Evolutionary conservation across 2,329 filamentous ascomycete species (phyloP).

Genomic region (Cucurbitaria berberidis): DNA sequence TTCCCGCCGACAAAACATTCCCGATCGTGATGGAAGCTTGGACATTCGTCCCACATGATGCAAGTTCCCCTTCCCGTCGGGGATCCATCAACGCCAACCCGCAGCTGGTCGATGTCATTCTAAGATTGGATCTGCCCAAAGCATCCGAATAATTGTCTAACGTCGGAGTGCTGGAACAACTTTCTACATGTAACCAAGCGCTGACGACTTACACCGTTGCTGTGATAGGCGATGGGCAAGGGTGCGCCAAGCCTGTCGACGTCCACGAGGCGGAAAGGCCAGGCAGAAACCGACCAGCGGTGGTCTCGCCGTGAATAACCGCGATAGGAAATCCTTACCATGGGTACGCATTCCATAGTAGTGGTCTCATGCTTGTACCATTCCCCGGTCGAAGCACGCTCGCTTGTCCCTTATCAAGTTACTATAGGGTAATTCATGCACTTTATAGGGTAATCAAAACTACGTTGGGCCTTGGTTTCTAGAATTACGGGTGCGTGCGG

Average conservation of each 20-base stretch:
- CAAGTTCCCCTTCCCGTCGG: constrained; percentile 24
- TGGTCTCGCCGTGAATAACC: constrained; percentile 38
- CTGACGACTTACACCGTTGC: constrained; percentile 10
- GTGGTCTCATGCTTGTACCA: constrained; percentile 33
- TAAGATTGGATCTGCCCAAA: constrained; percentile 11
- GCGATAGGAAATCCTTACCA: constrained; percentile 38
- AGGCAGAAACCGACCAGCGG: constrained; percentile 28
- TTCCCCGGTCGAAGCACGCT: constrained; percentile 25
- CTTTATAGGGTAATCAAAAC: constrained; percentile 47
- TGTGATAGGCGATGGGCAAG: constrained; percentile 26
- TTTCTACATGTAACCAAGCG: constrained; percentile 25
- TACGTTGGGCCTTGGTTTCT: constrained; percentile 17
- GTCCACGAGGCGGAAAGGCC: constrained; percentile 19
- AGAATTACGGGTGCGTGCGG: constrained; percentile 28
- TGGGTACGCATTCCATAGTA: constrained; percentile 19
- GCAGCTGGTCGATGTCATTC: constrained; percentile 16
- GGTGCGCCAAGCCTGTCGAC: constrained; percentile 12
- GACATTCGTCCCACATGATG: constrained; percentile 15
- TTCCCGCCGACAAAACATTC: constrained; percentile 6
- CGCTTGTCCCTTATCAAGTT: constrained; percentile 36
- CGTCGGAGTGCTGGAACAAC: constrained; percentile 18
- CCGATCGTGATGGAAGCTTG: constrained; percentile 16
- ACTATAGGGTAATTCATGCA: constrained; percentile 42
- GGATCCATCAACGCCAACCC: constrained; percentile 21
- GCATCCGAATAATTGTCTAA: constrained; percentile 26